Evolutionary conservation across 352 stramenopile species (phyloP).

Genomic region (Blastocystis sp.): DNA sequence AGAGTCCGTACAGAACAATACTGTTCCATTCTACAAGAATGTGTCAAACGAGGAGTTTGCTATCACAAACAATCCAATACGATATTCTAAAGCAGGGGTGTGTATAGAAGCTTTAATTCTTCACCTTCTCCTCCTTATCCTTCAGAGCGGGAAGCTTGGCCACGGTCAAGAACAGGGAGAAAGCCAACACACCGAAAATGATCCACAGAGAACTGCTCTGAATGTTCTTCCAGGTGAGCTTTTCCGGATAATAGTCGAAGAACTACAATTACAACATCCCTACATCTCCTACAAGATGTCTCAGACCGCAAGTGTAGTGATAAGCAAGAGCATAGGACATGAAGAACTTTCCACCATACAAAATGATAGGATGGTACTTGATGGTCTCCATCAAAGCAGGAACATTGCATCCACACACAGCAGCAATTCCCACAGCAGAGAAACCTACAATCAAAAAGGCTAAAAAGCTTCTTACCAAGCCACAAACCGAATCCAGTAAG

Average conservation of each 20-base stretch:
- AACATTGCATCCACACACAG: slow-evolving; percentile 42
- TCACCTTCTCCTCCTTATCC: slow-evolving; percentile 41
- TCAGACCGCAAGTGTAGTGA: slow-evolving; percentile 57
- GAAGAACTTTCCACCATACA: slow-evolving; percentile 62
- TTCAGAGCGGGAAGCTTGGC: slow-evolving; percentile 54
- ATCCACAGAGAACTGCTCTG: slow-evolving; percentile 53
- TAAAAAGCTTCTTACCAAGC: slow-evolving; percentile 1
- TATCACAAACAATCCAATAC: neutral
- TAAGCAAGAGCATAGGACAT: slow-evolving; percentile 59
- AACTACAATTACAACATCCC: slow-evolving; percentile 24
- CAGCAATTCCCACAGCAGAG: slow-evolving; percentile 59
- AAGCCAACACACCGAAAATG: slow-evolving; percentile 49
- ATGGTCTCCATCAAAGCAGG: slow-evolving; percentile 49
- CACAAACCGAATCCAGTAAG: slow-evolving; percentile 59
- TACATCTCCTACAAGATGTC: slow-evolving; percentile 21
- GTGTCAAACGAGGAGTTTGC: neutral
- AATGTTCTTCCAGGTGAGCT: slow-evolving; percentile 62
- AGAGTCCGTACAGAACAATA: neutral
- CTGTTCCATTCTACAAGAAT: neutral
- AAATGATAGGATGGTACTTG: slow-evolving; percentile 56
- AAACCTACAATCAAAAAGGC: slow-evolving; percentile 15
- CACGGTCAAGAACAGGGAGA: slow-evolving; percentile 34
- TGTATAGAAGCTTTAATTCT: neutral
- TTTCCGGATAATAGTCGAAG: slow-evolving; percentile 61
- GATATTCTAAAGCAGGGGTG: neutral